Conservation (phyloP, 73 alveolate species). For the Paramecium sexaurelia region DNA sequence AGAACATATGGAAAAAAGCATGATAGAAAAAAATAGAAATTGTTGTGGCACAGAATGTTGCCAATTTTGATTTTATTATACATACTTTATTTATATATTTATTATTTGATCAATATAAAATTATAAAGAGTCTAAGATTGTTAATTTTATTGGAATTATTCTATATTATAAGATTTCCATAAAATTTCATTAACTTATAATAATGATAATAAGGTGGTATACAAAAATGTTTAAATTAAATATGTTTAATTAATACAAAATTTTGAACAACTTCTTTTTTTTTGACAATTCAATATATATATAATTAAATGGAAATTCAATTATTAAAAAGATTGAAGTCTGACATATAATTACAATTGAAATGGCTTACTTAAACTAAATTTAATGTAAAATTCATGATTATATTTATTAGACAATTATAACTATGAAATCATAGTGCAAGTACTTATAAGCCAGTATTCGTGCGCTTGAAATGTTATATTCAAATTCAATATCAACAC, state of each 20-base stretch:
- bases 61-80: not conserved
- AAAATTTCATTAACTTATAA: too few species aligned
- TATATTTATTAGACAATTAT: not conserved
- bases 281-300: too few species aligned
- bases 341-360: not conserved
- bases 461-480: not conserved
- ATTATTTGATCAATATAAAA: not conserved
- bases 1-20: conserved; percentile 2
- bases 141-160: too few species aligned
- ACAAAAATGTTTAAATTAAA: too few species aligned
- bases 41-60: not conserved
- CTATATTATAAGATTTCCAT: too few species aligned
- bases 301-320: not conserved
- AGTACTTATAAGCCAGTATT: not conserved
- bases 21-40: conserved; percentile 2
- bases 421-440: not conserved
- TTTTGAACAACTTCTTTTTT: too few species aligned
- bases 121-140: too few species aligned
- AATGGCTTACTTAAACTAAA: not conserved
- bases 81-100: not conserved
- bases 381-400: not conserved
- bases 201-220: too few species aligned
- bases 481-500: conserved; percentile 12
- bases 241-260: too few species aligned
- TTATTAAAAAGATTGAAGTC: not conserved